These are phyloP conservation scores for Astrocystis sublimbata DNA, from an alignment of 495 filamentous ascomycete genomes.

Conservation along the genomic window DNA sequence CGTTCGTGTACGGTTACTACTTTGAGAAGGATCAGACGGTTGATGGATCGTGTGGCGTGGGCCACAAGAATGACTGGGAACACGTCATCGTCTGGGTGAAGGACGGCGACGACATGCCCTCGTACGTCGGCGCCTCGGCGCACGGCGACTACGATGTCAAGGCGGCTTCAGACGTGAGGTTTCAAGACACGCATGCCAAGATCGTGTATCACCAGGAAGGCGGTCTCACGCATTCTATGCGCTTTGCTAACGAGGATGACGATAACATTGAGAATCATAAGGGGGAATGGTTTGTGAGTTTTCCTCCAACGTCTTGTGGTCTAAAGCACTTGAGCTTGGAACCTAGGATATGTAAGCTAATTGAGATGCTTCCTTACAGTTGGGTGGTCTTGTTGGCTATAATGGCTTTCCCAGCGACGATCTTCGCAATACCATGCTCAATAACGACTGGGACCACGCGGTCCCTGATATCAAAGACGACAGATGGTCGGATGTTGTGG, in stretches of 20 bases:
- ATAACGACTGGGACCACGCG: slow-evolving; percentile 17
- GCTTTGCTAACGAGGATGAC: slow-evolving; percentile 26
- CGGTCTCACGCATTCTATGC: slow-evolving; percentile 30
- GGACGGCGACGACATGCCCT: slow-evolving; percentile 14
- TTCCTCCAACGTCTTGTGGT: background rate
- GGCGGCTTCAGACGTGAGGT: slow-evolving; percentile 15
- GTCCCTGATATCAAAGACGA: slow-evolving; percentile 12
- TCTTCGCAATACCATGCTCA: slow-evolving; percentile 17
- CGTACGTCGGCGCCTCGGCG: slow-evolving; percentile 23
- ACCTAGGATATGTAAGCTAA: background rate
- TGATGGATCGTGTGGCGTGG: slow-evolving; percentile 12
- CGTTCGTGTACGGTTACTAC: slow-evolving; percentile 34
- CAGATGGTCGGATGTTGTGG: too few species aligned
- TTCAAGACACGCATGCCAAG: slow-evolving; percentile 28
- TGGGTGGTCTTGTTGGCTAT: background rate
- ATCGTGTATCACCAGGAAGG: slow-evolving; percentile 37
- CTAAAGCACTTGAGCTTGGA: background rate
- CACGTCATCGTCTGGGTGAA: slow-evolving; percentile 30
- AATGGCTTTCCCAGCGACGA: slow-evolving; percentile 7
- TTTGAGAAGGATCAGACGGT: slow-evolving; percentile 29
- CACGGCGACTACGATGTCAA: slow-evolving; percentile 25
- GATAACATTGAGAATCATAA: slow-evolving; percentile 21
- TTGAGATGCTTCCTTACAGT: background rate
- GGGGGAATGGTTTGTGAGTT: slow-evolving; percentile 22
- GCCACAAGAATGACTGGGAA: slow-evolving; percentile 37